phyloP scores from a whole-genome alignment of 805 yeast genomes.

The Torulaspora indica region DNA sequence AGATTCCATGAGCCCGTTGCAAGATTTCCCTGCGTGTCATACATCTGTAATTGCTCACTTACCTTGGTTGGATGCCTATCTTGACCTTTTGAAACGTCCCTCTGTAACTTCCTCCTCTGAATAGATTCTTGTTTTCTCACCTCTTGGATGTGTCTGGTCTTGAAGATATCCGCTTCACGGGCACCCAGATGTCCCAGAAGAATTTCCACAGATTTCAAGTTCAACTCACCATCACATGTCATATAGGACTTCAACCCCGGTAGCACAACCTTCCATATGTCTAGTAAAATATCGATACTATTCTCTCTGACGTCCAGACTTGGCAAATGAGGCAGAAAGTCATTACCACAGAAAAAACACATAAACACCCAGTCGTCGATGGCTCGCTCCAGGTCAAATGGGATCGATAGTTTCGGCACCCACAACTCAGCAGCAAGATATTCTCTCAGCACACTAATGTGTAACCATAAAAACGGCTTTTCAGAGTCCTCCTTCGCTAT shows the following conservation, averaged over 20 bases:
- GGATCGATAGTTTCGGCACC: slow-evolving; percentile 63
- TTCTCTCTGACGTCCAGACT: slow-evolving; percentile 91
- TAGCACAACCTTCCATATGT: slow-evolving; percentile 74
- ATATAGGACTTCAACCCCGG: slow-evolving; percentile 69
- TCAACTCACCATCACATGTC: slow-evolving; percentile 84
- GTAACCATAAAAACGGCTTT: slow-evolving; percentile 93
- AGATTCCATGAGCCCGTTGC: slow-evolving; percentile 64
- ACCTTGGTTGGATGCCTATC: slow-evolving; percentile 73
- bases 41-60: slow-evolving; percentile 66
- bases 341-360: slow-evolving; percentile 98
- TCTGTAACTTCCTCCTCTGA: slow-evolving; percentile 52
- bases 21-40: slow-evolving; percentile 67
- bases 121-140: slow-evolving; percentile 59
- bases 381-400: slow-evolving; percentile 88
- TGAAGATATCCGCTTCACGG: slow-evolving; percentile 76
- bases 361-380: slow-evolving; percentile 98
- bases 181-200: slow-evolving; percentile 59
- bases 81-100: slow-evolving; percentile 60
- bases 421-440: slow-evolving; percentile 77
- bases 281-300: slow-evolving; percentile 76
- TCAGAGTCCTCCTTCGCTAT: slow-evolving; percentile 38
- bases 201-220: slow-evolving; percentile 69
- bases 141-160: slow-evolving; percentile 64
- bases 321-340: slow-evolving; percentile 95
- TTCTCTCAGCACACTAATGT: slow-evolving; percentile 80